Percentiles rank a stretch among this genome's conserved stretches.
phyloP scores from a whole-genome alignment of 495 filamentous ascomycete genomes.

The Penicillium bovifimosum region DNA sequence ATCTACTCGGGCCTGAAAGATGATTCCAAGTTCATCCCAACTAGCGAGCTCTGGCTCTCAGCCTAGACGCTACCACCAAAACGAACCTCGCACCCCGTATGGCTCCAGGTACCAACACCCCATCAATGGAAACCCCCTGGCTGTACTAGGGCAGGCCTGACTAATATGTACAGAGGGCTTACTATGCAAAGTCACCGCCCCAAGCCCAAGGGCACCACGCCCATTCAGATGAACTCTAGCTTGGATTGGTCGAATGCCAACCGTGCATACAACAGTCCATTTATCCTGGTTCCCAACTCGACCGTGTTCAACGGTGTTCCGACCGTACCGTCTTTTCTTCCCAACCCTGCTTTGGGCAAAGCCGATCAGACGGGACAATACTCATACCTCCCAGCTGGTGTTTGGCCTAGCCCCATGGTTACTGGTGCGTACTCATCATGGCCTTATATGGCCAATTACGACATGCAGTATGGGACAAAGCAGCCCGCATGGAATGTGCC shows the following conservation, averaged over 20 bases:
- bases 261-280: slow-evolving; percentile 27
- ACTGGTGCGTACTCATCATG: slow-evolving; percentile 21
- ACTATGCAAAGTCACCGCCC: slow-evolving; percentile 24
- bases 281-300: slow-evolving; percentile 28
- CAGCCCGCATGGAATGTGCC: slow-evolving; percentile 12
- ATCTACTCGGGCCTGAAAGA: no score
- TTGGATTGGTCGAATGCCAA: slow-evolving; percentile 26
- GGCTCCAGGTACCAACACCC: slow-evolving; percentile 18
- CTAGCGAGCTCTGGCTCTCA: slow-evolving; percentile 31
- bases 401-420: slow-evolving; percentile 24
- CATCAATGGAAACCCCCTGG: slow-evolving; percentile 9
- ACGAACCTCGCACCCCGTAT: slow-evolving; percentile 28
- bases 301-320: slow-evolving; percentile 22
- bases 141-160: slow-evolving; percentile 10
- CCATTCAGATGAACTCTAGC: slow-evolving; percentile 23
- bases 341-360: slow-evolving; percentile 17
- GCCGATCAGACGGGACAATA: slow-evolving; percentile 26
- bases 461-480: slow-evolving; percentile 14
- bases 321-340: slow-evolving; percentile 22
- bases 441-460: slow-evolving; percentile 30
- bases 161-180: slow-evolving; percentile 20
- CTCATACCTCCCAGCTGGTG: slow-evolving; percentile 24
- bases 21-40: no score
- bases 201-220: slow-evolving; percentile 22
- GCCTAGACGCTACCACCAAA: slow-evolving; percentile 17